phyloP scores from a whole-genome alignment of 2,329 filamentous ascomycete species.

The Fusarium sp. region DNA sequence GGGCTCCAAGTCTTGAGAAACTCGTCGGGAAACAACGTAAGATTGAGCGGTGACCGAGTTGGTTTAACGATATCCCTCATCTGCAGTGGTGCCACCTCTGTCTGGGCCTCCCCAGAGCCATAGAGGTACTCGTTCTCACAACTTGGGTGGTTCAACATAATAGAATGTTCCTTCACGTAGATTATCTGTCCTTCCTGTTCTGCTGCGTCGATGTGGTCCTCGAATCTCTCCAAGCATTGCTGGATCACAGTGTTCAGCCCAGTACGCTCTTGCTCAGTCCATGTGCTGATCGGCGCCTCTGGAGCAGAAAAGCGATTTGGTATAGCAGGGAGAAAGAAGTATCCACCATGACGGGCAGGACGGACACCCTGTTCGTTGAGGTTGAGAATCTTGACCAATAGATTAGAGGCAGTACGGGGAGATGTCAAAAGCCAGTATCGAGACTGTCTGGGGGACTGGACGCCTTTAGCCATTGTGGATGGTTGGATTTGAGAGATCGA shows the following conservation, averaged over 20 bases:
- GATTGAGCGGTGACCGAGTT: slow-evolving; percentile 32
- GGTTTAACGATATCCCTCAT: not conserved
- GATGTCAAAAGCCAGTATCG: slow-evolving; percentile 39
- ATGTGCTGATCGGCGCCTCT: slow-evolving; percentile 21
- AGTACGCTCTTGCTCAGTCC: slow-evolving; percentile 30
- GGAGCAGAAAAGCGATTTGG: slow-evolving; percentile 7
- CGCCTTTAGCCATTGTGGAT: slow-evolving; percentile 27
- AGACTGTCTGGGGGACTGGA: not conserved
- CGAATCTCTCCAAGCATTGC: slow-evolving; percentile 27
- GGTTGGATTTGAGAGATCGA: not conserved
- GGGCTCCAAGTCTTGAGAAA: slow-evolving; percentile 43
- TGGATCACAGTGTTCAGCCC: not conserved
- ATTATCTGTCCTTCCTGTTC: slow-evolving; percentile 26
- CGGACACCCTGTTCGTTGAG: slow-evolving; percentile 37
- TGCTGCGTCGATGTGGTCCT: slow-evolving; percentile 27
- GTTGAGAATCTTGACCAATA: slow-evolving; percentile 40
- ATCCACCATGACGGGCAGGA: slow-evolving; percentile 28
- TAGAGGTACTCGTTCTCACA: slow-evolving; percentile 16
- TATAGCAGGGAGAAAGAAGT: slow-evolving; percentile 34
- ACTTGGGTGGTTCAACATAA: slow-evolving; percentile 25
- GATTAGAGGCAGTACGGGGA: slow-evolving; percentile 40
- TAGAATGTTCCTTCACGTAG: slow-evolving; percentile 37
- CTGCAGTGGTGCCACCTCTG: slow-evolving; percentile 10
- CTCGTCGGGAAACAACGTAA: slow-evolving; percentile 39
- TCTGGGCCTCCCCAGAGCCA: not conserved